Evolutionary conservation across 495 filamentous ascomycete genomes (phyloP).

Genomic region (Daldinia loculata): DNA sequence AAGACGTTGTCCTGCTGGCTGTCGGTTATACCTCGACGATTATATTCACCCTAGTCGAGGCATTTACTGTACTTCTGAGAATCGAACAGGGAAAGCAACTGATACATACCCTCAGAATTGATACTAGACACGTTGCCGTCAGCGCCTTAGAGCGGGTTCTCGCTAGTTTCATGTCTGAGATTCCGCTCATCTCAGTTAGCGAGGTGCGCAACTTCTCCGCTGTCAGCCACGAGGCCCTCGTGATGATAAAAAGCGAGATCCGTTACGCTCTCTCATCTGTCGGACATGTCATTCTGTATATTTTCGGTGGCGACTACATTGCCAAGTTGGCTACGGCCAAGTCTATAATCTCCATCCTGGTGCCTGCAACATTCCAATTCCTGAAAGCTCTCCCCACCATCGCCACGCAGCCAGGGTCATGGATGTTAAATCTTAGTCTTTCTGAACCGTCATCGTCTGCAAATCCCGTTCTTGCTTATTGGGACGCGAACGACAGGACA

Average conservation of each 20-base stretch:
- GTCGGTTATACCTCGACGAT: slow-evolving; percentile 47
- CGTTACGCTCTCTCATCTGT: slow-evolving; percentile 37
- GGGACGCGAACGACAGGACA: slow-evolving; percentile 77
- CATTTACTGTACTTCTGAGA: slow-evolving; percentile 29
- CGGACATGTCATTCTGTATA: slow-evolving; percentile 38
- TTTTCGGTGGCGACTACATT: slow-evolving; percentile 48
- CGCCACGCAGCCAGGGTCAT: slow-evolving; percentile 47
- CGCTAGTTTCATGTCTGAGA: slow-evolving; percentile 50
- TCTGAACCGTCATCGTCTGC: slow-evolving; percentile 51
- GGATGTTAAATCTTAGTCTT: slow-evolving; percentile 61
- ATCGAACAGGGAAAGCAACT: slow-evolving; percentile 32
- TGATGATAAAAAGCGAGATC: slow-evolving; percentile 50
- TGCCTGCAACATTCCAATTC: slow-evolving; percentile 4
- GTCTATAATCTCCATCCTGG: slow-evolving; percentile 2
- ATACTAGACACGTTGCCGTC: slow-evolving; percentile 35
- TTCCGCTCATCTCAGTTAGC: slow-evolving; percentile 48
- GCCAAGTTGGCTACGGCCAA: slow-evolving; percentile 33
- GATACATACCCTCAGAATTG: slow-evolving; percentile 27
- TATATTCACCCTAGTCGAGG: slow-evolving; percentile 38
- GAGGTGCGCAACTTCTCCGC: slow-evolving; percentile 60
- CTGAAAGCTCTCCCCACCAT: slow-evolving; percentile 16
- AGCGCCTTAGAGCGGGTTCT: slow-evolving; percentile 50
- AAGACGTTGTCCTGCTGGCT: slow-evolving; percentile 55
- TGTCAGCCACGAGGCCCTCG: slow-evolving; percentile 57
- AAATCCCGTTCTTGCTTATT: slow-evolving; percentile 73